Evolutionary conservation across 1,139 yeast species (phyloP).

Genomic region (Saccharomyces hybrid): DNA sequence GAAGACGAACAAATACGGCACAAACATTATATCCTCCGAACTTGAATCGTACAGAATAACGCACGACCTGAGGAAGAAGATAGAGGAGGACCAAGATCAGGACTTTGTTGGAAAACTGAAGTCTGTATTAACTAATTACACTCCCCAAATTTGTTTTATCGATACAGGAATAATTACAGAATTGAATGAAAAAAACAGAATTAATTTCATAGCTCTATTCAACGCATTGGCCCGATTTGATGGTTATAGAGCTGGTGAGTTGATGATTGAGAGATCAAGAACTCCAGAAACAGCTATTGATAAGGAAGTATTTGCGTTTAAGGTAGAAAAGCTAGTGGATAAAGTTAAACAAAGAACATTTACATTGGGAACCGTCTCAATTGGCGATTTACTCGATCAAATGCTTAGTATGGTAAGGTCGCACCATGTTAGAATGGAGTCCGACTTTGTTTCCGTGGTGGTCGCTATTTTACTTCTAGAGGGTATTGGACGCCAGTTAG

Average conservation of each 20-base stretch:
- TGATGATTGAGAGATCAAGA: slow-evolving; percentile 88
- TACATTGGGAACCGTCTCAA: slow-evolving; percentile 83
- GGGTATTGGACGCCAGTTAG: slow-evolving; percentile 91
- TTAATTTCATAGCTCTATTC: slow-evolving; percentile 82
- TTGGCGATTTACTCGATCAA: slow-evolving; percentile 83
- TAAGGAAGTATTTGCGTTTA: slow-evolving; percentile 75
- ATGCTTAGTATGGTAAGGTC: slow-evolving; percentile 83
- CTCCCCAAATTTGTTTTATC: slow-evolving; percentile 81
- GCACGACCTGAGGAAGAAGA: slow-evolving; percentile 35
- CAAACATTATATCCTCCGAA: slow-evolving; percentile 28
- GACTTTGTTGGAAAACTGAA: slow-evolving; percentile 47
- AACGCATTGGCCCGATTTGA: slow-evolving; percentile 85
- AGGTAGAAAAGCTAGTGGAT: slow-evolving; percentile 75
- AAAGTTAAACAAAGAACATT: slow-evolving; percentile 81
- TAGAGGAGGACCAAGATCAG: slow-evolving; percentile 32
- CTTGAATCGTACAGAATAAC: slow-evolving; percentile 43
- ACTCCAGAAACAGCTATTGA: slow-evolving; percentile 90
- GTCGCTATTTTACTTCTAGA: slow-evolving; percentile 84
- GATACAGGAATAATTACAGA: slow-evolving; percentile 94
- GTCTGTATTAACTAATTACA: slow-evolving; percentile 47
- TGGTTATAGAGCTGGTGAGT: slow-evolving; percentile 89
- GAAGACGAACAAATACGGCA: slow-evolving; percentile 36
- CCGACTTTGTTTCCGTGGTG: slow-evolving; percentile 88
- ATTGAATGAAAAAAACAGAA: slow-evolving; percentile 63
- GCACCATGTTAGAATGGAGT: slow-evolving; percentile 97